Percentiles rank a stretch among this genome's conserved stretches.
phyloP scores from a whole-genome alignment of 805 yeast species.

The Starmerella potacharoeniae region DNA sequence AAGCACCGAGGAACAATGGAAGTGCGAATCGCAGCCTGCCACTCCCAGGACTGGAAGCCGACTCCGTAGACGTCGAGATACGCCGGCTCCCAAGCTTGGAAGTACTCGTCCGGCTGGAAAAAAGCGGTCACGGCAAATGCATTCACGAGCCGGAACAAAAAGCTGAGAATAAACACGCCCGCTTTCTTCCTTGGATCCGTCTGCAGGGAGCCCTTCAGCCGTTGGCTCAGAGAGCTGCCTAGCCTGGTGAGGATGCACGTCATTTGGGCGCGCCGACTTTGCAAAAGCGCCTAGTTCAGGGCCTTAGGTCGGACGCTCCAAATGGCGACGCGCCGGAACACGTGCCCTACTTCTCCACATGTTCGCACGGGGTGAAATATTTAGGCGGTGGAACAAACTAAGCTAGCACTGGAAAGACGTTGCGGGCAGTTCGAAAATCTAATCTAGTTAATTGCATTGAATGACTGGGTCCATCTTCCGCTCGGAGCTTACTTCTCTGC shows the following conservation, averaged over 20 bases:
- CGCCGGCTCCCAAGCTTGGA: slow-evolving; percentile 90
- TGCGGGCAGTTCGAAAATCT: no score
- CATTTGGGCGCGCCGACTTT: not conserved
- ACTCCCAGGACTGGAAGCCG: slow-evolving; percentile 91
- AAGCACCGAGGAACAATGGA: slow-evolving; percentile 70
- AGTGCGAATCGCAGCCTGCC: slow-evolving; percentile 66
- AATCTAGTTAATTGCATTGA: no score
- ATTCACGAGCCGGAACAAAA: slow-evolving; percentile 40
- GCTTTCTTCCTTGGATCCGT: not conserved
- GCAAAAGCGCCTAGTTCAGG: no score
- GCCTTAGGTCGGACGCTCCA: no score
- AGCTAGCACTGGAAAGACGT: no score
- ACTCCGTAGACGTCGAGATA: slow-evolving; percentile 61
- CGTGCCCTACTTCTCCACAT: no score
- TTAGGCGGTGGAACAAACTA: no score
- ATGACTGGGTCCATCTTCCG: no score
- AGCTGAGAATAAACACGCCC: not conserved
- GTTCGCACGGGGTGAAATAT: no score
- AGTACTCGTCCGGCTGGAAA: slow-evolving; percentile 94
- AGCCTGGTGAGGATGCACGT: not conserved
- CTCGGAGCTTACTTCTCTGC: no score
- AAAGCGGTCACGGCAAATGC: slow-evolving; percentile 57
- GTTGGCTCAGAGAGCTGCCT: not conserved
- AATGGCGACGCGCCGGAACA: no score
- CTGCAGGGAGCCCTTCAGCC: not conserved